phyloP scores from a whole-genome alignment of 768 basidiomycete genomes.

The Xerocomus potaroensis region DNA sequence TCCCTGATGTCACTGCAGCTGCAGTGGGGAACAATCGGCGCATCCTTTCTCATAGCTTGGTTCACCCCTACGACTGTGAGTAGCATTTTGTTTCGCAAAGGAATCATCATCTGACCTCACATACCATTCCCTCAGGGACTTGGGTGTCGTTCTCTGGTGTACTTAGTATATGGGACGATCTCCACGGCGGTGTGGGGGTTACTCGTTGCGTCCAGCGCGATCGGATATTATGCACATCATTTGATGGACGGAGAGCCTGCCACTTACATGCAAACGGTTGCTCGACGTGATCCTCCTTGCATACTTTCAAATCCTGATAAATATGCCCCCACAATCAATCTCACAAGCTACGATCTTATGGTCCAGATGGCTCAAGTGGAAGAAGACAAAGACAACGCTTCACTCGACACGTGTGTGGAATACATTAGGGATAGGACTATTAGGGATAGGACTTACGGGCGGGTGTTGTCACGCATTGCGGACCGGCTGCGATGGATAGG shows the following conservation, averaged over 20 bases:
- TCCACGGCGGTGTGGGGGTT: conserved; percentile 32
- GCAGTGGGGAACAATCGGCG: conserved; percentile 29
- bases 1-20: conserved; percentile 27
- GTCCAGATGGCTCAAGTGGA: too few species aligned
- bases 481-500: not conserved
- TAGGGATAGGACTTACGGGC: not conserved
- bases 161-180: conserved; percentile 27
- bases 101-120: too few species aligned
- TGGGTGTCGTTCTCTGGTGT: conserved; percentile 33
- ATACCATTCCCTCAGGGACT: too few species aligned
- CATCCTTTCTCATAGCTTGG: conserved; percentile 7
- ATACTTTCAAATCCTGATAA: not conserved
- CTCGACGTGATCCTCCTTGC: not conserved
- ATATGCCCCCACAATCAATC: too few species aligned
- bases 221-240: conserved; percentile 1
- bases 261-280: not conserved
- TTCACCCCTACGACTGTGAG: conserved; percentile 11
- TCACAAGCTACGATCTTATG: too few species aligned
- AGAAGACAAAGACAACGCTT: too few species aligned
- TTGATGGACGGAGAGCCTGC: not conserved
- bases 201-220: conserved; percentile 26
- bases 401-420: too few species aligned
- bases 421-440: too few species aligned
- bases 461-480: not conserved
- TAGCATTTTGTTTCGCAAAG: too few species aligned